phyloP scores from a whole-genome alignment of 108 stramenopile species.

The Pseudonitzschia multistriata region DNA sequence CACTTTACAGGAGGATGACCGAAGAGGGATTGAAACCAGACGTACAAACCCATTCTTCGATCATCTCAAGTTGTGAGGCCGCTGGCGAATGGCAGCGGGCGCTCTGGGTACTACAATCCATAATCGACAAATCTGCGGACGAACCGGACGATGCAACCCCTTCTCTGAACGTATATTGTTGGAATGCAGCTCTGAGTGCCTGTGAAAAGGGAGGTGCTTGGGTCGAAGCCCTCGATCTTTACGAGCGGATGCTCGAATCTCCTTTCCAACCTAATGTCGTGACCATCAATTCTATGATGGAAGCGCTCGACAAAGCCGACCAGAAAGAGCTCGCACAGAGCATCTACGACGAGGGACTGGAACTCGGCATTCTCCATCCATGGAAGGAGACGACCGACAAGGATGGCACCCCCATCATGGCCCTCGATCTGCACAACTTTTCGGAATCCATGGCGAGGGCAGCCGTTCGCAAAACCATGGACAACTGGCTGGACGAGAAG shows the following conservation, averaged over 20 bases:
- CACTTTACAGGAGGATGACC: constrained; percentile 62
- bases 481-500: constrained; percentile 23
- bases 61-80: constrained; percentile 68
- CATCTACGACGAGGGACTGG: constrained; percentile 55
- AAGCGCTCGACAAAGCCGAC: constrained; percentile 63
- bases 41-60: constrained; percentile 58
- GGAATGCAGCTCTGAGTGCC: constrained; percentile 72
- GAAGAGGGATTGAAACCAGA: constrained; percentile 68
- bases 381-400: constrained; percentile 28
- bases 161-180: constrained; percentile 61
- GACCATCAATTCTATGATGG: constrained; percentile 57
- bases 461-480: constrained; percentile 62
- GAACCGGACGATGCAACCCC: neutral
- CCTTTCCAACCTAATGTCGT: constrained; percentile 57
- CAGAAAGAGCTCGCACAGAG: constrained; percentile 66
- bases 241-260: constrained; percentile 48
- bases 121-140: constrained; percentile 32
- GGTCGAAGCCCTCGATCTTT: constrained; percentile 75
- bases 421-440: constrained; percentile 65
- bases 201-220: constrained; percentile 80
- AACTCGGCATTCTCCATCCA: constrained; percentile 44
- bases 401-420: constrained; percentile 18
- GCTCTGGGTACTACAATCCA: constrained; percentile 56
- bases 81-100: constrained; percentile 84
- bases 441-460: constrained; percentile 63